Evolutionary conservation across 2,329 filamentous ascomycete genomes (phyloP).

Genomic region (Aspergillus texensis): DNA sequence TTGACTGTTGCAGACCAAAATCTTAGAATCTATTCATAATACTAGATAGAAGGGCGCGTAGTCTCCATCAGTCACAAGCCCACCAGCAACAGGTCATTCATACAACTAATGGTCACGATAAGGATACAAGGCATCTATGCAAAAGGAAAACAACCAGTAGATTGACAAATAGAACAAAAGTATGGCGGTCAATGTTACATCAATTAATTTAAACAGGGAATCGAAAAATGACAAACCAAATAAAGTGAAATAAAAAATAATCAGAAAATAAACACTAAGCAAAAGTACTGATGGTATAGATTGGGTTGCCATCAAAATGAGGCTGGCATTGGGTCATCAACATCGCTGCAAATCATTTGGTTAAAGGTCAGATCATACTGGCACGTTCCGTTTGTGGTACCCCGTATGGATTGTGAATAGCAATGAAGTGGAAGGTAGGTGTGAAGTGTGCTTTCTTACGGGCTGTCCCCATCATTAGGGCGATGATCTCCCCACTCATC

Average conservation of each 20-base stretch:
- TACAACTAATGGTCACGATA: too few species aligned
- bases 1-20: background rate
- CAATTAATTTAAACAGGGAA: background rate
- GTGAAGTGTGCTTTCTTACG: background rate
- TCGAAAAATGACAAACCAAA: background rate
- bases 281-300: background rate
- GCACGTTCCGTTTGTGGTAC: background rate
- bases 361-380: background rate
- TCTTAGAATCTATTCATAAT: background rate
- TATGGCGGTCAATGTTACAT: background rate
- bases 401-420: background rate
- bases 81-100: background rate
- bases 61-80: background rate
- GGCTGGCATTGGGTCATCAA: constrained; percentile 2
- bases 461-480: background rate
- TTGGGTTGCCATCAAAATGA: constrained; percentile 1
- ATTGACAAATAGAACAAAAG: background rate
- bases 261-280: background rate
- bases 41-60: background rate
- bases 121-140: background rate
- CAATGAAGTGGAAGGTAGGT: background rate
- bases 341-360: background rate
- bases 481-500: background rate
- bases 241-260: background rate
- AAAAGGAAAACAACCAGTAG: background rate